A percentile compares a stretch with the other conserved stretches of the same genome.
phyloP scores from a whole-genome alignment of 129 eudicot genomes.

The Flaveria linearis region DNA sequence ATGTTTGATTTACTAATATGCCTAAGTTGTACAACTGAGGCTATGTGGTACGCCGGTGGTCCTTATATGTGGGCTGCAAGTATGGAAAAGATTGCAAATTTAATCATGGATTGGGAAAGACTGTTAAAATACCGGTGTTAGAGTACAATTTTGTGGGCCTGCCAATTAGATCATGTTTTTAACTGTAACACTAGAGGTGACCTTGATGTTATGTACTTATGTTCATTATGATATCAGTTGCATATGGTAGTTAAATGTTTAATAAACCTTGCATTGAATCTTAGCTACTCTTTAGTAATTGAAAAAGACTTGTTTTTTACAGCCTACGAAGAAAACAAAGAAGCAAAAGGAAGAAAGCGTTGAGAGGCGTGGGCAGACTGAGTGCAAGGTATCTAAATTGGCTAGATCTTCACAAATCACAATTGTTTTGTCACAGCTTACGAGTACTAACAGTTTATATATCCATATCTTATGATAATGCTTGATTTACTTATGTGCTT shows the following conservation, averaged over 20 bases:
- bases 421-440: neutral
- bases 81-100: conserved; percentile 77
- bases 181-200: neutral
- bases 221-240: neutral
- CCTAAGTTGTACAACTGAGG: no score
- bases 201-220: neutral
- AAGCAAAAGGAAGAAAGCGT: neutral
- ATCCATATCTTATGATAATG: conserved; percentile 4
- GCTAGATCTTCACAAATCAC: neutral
- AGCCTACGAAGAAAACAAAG: neutral
- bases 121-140: conserved; percentile 35
- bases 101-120: conserved; percentile 52
- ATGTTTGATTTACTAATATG: no score
- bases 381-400: conserved; percentile 67
- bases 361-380: conserved; percentile 21
- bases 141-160: conserved; percentile 83
- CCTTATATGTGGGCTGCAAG: conserved; percentile 62
- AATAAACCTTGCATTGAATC: neutral
- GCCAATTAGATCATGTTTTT: conserved; percentile 22
- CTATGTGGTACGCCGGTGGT: no score
- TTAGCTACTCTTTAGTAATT: neutral
- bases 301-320: neutral
- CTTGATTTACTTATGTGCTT: conserved; percentile 19
- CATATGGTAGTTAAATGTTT: neutral
- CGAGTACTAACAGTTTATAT: neutral